phyloP scores from a whole-genome alignment of 257 asterid genomes.

The Solanum bukasovii region DNA sequence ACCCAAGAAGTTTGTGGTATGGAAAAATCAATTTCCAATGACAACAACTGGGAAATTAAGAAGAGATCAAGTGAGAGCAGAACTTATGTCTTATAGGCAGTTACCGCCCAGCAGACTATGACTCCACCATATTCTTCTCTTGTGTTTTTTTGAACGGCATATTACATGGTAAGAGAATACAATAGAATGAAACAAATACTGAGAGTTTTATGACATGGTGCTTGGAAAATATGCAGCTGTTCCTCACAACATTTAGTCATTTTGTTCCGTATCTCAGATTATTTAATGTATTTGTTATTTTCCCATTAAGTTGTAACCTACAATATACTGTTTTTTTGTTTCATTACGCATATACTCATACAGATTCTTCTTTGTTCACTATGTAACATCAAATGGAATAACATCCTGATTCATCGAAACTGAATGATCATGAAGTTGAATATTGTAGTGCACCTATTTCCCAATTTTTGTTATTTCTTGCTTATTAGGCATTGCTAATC shows the following conservation, averaged over 20 bases:
- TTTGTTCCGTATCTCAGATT: not conserved
- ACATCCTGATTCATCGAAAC: not conserved
- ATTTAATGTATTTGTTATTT: not conserved
- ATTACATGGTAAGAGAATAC: not conserved
- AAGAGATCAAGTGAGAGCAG: constrained; percentile 54
- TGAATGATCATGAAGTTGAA: not conserved
- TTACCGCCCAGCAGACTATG: constrained; percentile 46
- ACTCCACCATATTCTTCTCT: not conserved
- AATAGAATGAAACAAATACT: not conserved
- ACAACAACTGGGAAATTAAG: constrained; percentile 75
- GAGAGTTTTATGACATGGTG: not conserved
- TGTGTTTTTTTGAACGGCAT: not conserved
- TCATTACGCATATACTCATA: not conserved
- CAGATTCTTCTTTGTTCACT: not conserved
- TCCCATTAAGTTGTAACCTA: not conserved
- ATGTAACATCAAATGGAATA: not conserved
- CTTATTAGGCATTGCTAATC: not conserved
- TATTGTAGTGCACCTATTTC: not conserved
- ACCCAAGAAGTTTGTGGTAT: constrained; percentile 44
- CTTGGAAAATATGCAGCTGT: not conserved
- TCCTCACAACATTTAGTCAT: not conserved
- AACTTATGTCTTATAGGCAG: constrained; percentile 31
- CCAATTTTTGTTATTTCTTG: not conserved
- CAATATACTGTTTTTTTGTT: not conserved
- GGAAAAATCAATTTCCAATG: constrained; percentile 56